A percentile compares a stretch with the other conserved stretches of the same genome.
Conservation (phyloP, 2,329 filamentous ascomycete genomes). For the Sclerotinia trifoliorum region DNA sequence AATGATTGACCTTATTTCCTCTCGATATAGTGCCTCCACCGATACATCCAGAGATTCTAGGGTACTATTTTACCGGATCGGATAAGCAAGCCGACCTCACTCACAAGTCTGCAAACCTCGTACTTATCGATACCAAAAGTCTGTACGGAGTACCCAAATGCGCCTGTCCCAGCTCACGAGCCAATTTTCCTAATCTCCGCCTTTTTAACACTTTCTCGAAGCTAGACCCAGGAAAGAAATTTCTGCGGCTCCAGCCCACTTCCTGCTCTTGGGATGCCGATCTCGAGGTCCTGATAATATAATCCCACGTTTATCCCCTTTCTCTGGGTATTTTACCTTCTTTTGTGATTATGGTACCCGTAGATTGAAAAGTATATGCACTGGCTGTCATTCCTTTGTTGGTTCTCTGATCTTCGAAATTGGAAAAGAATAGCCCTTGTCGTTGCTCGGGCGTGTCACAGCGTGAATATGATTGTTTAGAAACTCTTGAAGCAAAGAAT, state of each 20-base stretch:
- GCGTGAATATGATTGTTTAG: neutral
- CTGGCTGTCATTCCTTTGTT: neutral
- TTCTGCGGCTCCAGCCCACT: constrained; percentile 22
- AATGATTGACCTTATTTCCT: constrained; percentile 6
- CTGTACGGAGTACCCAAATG: constrained; percentile 1
- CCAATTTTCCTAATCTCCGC: constrained; percentile 21
- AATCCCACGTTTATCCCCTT: neutral
- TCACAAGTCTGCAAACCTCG: constrained; percentile 2
- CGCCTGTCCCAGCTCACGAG: constrained; percentile 20
- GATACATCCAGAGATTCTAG: neutral
- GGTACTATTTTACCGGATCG: constrained; percentile 2
- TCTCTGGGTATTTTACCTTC: neutral
- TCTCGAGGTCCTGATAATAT: constrained; percentile 11
- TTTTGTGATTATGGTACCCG: neutral
- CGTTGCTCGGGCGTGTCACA: neutral
- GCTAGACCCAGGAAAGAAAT: constrained; percentile 9
- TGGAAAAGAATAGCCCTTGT: neutral
- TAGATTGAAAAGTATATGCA: neutral
- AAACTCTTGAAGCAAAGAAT: neutral
- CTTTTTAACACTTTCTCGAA: constrained; percentile 10
- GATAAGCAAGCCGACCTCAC: constrained; percentile 8
- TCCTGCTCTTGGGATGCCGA: constrained; percentile 16
- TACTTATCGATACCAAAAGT: neutral
- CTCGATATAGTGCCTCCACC: constrained; percentile 5
- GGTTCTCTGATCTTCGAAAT: neutral